phyloP scores from a whole-genome alignment of 2,329 filamentous ascomycete genomes.

The Aspergillus luchuensis region DNA sequence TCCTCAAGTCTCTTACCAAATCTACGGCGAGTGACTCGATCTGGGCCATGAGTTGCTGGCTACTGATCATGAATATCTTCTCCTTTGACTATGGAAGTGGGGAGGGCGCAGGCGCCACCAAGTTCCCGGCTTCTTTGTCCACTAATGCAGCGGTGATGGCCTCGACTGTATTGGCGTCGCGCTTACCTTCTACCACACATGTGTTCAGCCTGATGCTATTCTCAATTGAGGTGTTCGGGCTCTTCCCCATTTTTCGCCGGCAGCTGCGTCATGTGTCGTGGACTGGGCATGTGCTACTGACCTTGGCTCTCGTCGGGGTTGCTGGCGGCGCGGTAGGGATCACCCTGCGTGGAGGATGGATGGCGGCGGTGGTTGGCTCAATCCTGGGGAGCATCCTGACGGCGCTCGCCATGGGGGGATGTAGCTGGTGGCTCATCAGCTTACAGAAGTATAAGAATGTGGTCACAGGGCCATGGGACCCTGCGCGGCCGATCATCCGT shows the following conservation, averaged over 20 bases:
- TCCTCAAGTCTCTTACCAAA: constrained; percentile 91
- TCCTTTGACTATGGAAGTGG: constrained; percentile 91
- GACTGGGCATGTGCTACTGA: constrained; percentile 76
- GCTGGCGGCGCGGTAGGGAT: constrained; percentile 77
- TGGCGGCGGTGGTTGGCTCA: constrained; percentile 68
- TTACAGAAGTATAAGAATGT: constrained; percentile 99
- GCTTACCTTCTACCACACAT: constrained; percentile 84
- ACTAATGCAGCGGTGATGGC: constrained; percentile 98
- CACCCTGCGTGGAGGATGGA: constrained; percentile 56
- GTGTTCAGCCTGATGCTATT: constrained; percentile 95
- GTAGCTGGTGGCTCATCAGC: constrained; percentile 97
- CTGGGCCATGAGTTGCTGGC: constrained; percentile 93
- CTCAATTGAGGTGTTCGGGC: constrained; percentile 93
- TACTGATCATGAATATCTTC: constrained; percentile 93
- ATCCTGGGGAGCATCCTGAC: constrained; percentile 74
- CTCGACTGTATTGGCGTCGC: constrained; percentile 86
- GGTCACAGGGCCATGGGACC: constrained; percentile 97
- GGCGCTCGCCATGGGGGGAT: constrained; percentile 81
- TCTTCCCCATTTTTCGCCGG: constrained; percentile 96
- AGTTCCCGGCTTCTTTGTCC: constrained; percentile 67
- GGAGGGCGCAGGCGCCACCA: constrained; percentile 45
- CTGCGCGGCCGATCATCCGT: constrained; percentile 69
- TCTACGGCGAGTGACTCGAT: constrained; percentile 94
- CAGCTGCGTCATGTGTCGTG: constrained; percentile 81
- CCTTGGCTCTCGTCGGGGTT: constrained; percentile 72